Conservation (phyloP, 2,329 filamentous ascomycete species). For the Aspergillus texensis region DNA sequence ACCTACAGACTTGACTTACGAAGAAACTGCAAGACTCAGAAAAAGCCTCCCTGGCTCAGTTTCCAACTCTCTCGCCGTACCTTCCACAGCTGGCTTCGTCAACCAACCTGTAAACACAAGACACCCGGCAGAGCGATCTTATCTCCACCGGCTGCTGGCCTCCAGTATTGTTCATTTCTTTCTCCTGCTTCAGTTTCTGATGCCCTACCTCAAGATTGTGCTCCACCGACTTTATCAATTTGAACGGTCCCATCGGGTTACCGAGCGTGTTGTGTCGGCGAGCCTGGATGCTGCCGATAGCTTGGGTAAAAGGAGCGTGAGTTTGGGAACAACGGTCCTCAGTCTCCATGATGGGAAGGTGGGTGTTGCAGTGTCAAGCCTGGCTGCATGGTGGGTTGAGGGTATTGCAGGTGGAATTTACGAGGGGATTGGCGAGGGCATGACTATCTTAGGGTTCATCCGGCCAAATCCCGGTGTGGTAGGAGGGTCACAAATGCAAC, state of each 20-base stretch:
- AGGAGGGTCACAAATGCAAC: background rate
- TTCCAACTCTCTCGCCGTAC: constrained; percentile 13
- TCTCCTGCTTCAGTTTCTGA: constrained; percentile 60
- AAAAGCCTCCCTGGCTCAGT: constrained; percentile 29
- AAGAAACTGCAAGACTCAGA: constrained; percentile 34
- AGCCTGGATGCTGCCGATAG: constrained; percentile 57
- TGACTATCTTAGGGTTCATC: constrained; percentile 48
- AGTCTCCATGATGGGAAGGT: constrained; percentile 66
- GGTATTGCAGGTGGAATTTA: constrained; percentile 68
- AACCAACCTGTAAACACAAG: background rate
- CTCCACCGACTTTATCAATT: constrained; percentile 59
- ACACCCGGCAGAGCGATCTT: constrained; percentile 37
- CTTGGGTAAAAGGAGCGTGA: constrained; percentile 56
- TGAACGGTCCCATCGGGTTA: constrained; percentile 68
- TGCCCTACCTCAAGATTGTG: constrained; percentile 63
- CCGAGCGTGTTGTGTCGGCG: constrained; percentile 57
- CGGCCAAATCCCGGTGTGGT: constrained; percentile 12
- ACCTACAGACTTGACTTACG: constrained; percentile 31
- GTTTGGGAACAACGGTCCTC: constrained; percentile 58
- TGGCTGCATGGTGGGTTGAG: constrained; percentile 64
- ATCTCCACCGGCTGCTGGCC: constrained; percentile 63
- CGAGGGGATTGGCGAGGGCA: constrained; percentile 62
- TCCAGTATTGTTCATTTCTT: constrained; percentile 61
- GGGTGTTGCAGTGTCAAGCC: constrained; percentile 60
- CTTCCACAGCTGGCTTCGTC: background rate